Base-by-base conservation (phyloP, 768 basidiomycete species). In the Rhizopogon salebrosus region DNA sequence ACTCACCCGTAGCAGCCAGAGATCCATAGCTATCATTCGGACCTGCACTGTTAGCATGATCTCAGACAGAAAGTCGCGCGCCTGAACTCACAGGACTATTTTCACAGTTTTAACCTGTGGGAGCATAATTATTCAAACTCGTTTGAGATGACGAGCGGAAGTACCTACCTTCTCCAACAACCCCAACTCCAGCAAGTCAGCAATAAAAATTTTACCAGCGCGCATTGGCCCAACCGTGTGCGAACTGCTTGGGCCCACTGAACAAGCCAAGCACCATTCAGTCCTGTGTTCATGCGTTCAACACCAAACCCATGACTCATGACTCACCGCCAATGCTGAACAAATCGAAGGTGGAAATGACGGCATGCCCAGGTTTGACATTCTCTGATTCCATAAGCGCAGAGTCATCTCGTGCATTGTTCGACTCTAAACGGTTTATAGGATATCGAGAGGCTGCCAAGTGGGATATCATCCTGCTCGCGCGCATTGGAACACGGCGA, bases 261-360 rank as follows among this genome's bases (percentile, higher is more conserved):
- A 78, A 2, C 72, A 18, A 78, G 72, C 9, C 8, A 20, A 36
- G 18, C 2, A 16, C 8, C 43, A 1, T 55, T 24, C 35, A 27
- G 13, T 1, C 8, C 23, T 43, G 24, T n/a, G 22, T 18, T 31
- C 2, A 23, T 8, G 18, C 27, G n/a, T n/a, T n/a, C n/a, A n/a
- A 29, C 43, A 14, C 31, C 31, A 46, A 22, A 34, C 20, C 20
- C 24, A 38, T 13, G 9, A 18, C 22, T 23, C 18, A 23, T 43
- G 34, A 66, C 82, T 57, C 59, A 87, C 89, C 89, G 54, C 93
- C 93, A 56, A 95, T 88, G 61, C 86, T 89, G 74, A 95, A 95
- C 49, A 95, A 74, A 68, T 97, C 94, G 64, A 95, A 95, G 1
- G 93, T 84, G 1, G 90, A 92, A 50, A 95, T 94, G 57, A 95